Percentiles rank a stretch among this genome's conserved stretches.
These are phyloP conservation scores for Drechslerella dactyloides DNA, from an alignment of 2,329 filamentous ascomycete genomes.

Conservation along the genomic window DNA sequence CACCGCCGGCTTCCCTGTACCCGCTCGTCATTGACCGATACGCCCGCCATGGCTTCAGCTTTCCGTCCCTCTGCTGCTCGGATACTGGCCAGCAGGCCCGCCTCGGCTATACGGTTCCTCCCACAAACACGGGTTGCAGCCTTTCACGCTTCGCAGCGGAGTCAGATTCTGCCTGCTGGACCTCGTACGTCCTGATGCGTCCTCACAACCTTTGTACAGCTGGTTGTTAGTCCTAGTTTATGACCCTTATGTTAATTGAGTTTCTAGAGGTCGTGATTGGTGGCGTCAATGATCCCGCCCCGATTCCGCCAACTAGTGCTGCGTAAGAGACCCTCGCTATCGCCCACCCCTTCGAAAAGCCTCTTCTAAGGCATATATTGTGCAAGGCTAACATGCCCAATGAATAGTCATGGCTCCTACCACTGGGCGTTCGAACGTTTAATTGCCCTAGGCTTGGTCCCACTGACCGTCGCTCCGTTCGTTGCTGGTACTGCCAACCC, in stretches of 20 bases:
- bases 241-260: slow-evolving; percentile 12
- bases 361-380: background rate
- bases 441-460: slow-evolving; percentile 80
- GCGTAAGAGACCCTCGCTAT: slow-evolving; percentile 56
- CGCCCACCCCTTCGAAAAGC: background rate
- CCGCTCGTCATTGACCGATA: slow-evolving; percentile 8
- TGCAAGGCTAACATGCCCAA: background rate
- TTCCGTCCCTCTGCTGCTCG: slow-evolving; percentile 37
- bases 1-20: background rate
- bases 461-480: slow-evolving; percentile 88
- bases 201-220: slow-evolving; percentile 63
- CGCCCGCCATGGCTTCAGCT: slow-evolving; percentile 34
- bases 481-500: slow-evolving; percentile 91
- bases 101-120: slow-evolving; percentile 48
- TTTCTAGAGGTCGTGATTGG: slow-evolving; percentile 35
- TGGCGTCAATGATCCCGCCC: slow-evolving; percentile 80
- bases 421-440: slow-evolving; percentile 95
- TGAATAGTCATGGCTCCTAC: slow-evolving; percentile 78
- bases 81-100: slow-evolving; percentile 39
- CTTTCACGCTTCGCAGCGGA: slow-evolving; percentile 83
- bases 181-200: slow-evolving; percentile 71
- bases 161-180: slow-evolving; percentile 78
- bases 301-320: slow-evolving; percentile 73
- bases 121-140: slow-evolving; percentile 68
- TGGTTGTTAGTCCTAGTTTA: background rate